phyloP scores from a whole-genome alignment of 345 rosid genomes.

The Boechera retrofracta region DNA sequence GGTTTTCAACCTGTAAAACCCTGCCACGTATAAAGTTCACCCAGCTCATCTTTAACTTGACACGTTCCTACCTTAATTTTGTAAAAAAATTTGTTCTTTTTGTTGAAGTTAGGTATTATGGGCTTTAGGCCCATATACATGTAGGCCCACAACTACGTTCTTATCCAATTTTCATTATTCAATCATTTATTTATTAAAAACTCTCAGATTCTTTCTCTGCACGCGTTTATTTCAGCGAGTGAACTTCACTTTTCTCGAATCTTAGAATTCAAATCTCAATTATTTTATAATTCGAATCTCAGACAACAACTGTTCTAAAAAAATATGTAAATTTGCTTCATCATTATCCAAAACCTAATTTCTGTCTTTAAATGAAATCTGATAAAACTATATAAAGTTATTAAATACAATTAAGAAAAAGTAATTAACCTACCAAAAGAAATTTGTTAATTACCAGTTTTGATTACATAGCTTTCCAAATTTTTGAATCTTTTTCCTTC shows the following conservation, averaged over 20 bases:
- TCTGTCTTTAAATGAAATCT: background rate
- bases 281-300: background rate
- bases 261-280: constrained; percentile 15
- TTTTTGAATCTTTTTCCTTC: constrained; percentile 9
- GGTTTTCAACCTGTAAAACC: background rate
- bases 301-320: constrained; percentile 17
- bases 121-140: constrained; percentile 28
- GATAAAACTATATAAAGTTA: background rate
- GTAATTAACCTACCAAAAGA: constrained; percentile 17
- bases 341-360: constrained; percentile 27
- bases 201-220: constrained; percentile 3
- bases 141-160: constrained; percentile 20
- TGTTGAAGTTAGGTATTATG: constrained; percentile 6
- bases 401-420: background rate
- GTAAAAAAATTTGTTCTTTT: background rate
- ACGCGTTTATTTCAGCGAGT: background rate
- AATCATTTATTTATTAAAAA: background rate
- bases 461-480: constrained; percentile 26
- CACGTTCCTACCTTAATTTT: constrained; percentile 1
- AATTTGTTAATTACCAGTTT: constrained; percentile 6
- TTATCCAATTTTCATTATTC: constrained; percentile 32
- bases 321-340: background rate
- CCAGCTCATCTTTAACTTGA: constrained; percentile 4
- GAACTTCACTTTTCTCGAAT: background rate
- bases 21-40: constrained; percentile 17